phyloP scores from a whole-genome alignment of 2,329 filamentous ascomycete genomes.

The Cercospora sojina region DNA sequence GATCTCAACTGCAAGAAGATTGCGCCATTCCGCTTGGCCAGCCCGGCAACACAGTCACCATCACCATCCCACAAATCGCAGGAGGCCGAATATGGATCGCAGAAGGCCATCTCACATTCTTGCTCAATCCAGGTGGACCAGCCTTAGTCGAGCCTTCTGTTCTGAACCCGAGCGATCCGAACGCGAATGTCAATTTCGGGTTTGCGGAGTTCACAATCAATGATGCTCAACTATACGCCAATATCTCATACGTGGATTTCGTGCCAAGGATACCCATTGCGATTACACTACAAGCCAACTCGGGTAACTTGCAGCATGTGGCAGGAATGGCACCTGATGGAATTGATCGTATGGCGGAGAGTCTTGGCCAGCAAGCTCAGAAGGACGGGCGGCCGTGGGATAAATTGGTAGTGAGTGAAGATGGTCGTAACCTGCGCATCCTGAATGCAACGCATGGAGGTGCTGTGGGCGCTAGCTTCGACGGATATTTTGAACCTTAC shows the following conservation, averaged over 20 bases:
- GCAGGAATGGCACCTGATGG: slow-evolving; percentile 62
- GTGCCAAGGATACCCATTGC: slow-evolving; percentile 45
- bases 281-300: slow-evolving; percentile 40
- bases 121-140: slow-evolving; percentile 40
- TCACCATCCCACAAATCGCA: slow-evolving; percentile 40
- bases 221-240: slow-evolving; percentile 49
- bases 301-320: slow-evolving; percentile 47
- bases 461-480: slow-evolving; percentile 52
- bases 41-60: slow-evolving; percentile 35
- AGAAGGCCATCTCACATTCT: slow-evolving; percentile 39
- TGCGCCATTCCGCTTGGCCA: slow-evolving; percentile 40
- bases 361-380: slow-evolving; percentile 55
- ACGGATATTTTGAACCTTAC: slow-evolving; percentile 55
- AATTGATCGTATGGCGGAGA: slow-evolving; percentile 56
- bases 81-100: slow-evolving; percentile 42
- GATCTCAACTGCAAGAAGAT: slow-evolving; percentile 37
- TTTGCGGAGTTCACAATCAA: slow-evolving; percentile 53
- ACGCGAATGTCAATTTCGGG: slow-evolving; percentile 47
- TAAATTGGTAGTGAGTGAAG: slow-evolving; percentile 53
- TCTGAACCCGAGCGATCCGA: slow-evolving; percentile 45
- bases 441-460: slow-evolving; percentile 50
- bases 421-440: slow-evolving; percentile 44
- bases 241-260: slow-evolving; percentile 44
- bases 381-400: slow-evolving; percentile 64
- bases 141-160: slow-evolving; percentile 41